Evolutionary conservation across 2,329 filamentous ascomycete genomes (phyloP).

Genomic region (Alternaria arbusti): DNA sequence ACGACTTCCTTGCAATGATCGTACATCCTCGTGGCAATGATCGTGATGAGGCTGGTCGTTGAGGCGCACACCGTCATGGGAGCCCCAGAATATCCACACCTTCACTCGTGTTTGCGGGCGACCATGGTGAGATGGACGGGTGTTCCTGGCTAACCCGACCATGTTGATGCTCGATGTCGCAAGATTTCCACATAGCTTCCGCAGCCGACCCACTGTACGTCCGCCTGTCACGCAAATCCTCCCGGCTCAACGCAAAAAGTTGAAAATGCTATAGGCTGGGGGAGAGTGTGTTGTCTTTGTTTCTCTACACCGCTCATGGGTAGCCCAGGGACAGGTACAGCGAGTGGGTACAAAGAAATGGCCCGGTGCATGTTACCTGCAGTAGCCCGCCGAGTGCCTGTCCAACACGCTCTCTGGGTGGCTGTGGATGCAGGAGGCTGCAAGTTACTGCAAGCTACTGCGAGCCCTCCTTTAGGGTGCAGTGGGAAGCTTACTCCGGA

Average conservation of each 20-base stretch:
- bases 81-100: slow-evolving; percentile 2
- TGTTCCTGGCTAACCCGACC: slow-evolving; percentile 15
- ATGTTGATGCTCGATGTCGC: slow-evolving; percentile 19
- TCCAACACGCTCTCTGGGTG: slow-evolving; percentile 28
- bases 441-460: slow-evolving; percentile 30
- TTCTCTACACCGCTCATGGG: slow-evolving; percentile 39
- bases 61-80: slow-evolving; percentile 2
- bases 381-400: slow-evolving; percentile 38
- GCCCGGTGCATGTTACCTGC: slow-evolving; percentile 34
- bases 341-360: slow-evolving; percentile 31
- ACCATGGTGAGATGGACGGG: slow-evolving; percentile 9
- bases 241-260: slow-evolving; percentile 9
- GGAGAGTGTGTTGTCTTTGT: slow-evolving; percentile 34
- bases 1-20: slow-evolving; percentile 15
- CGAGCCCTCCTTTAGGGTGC: slow-evolving; percentile 22
- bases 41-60: slow-evolving; percentile 12
- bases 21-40: slow-evolving; percentile 13
- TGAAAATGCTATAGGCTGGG: slow-evolving; percentile 27
- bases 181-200: slow-evolving; percentile 21
- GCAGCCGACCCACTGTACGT: slow-evolving; percentile 21
- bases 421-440: slow-evolving; percentile 31
- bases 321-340: slow-evolving; percentile 34
- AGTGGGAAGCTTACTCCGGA: slow-evolving; percentile 3
- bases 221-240: slow-evolving; percentile 22
- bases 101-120: slow-evolving; percentile 14